A percentile compares a stretch with the other conserved stretches of the same genome.
Conservation (phyloP, 192 early-diverging fungal species). For the Umbelopsis isabellina region DNA sequence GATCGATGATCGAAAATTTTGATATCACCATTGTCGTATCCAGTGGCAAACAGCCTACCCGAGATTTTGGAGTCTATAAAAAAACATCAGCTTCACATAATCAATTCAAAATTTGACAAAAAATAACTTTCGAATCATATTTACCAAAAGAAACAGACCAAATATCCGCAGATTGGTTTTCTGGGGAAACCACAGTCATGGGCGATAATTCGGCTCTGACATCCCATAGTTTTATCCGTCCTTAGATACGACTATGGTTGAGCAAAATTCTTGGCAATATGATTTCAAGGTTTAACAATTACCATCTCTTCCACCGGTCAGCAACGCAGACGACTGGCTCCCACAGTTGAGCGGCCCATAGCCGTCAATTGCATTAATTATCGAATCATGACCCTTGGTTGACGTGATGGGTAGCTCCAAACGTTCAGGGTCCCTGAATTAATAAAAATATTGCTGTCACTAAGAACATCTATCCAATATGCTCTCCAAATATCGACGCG, state of each 20-base stretch:
- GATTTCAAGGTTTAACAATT: not conserved
- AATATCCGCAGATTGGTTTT: slow-evolving; percentile 52
- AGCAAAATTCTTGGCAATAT: not conserved
- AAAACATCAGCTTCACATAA: not conserved
- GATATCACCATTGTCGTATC: slow-evolving; percentile 78
- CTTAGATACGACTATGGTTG: slow-evolving; percentile 35
- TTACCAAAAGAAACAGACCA: slow-evolving; percentile 80
- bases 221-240: slow-evolving; percentile 77
- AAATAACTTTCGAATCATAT: slow-evolving; percentile 16
- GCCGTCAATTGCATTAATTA: slow-evolving; percentile 74
- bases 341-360: slow-evolving; percentile 48
- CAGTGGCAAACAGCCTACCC: slow-evolving; percentile 55
- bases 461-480: not conserved
- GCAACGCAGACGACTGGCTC: slow-evolving; percentile 62
- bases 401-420: slow-evolving; percentile 57
- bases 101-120: slow-evolving; percentile 38
- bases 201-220: slow-evolving; percentile 29
- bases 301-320: slow-evolving; percentile 74
- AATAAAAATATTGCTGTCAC: not conserved
- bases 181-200: slow-evolving; percentile 47
- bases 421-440: slow-evolving; percentile 63
- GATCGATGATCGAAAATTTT: slow-evolving; percentile 68
- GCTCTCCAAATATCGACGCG: not conserved
- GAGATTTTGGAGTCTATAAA: not conserved
- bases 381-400: slow-evolving; percentile 62